These are phyloP conservation scores for Yamadazyma kanchanaburiensis DNA, from an alignment of 1,139 yeast species.

Conservation along the genomic window DNA sequence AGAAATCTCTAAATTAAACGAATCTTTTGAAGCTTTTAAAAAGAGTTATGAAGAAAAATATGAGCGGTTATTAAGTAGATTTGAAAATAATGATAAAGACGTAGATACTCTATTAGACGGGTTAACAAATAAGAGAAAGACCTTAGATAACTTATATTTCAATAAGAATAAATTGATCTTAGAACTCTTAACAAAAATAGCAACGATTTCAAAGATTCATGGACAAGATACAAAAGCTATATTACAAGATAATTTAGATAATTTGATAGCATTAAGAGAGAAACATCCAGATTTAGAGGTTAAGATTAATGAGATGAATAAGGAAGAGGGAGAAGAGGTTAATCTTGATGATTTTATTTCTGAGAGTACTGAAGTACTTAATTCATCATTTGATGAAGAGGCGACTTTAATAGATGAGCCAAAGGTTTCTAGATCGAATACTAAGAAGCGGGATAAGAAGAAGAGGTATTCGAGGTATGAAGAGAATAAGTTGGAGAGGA, in stretches of 20 bases:
- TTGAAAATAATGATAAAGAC: constrained; percentile 41
- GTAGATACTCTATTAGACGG: constrained; percentile 42
- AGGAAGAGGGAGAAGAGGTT: constrained; percentile 26
- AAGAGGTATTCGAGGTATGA: constrained; percentile 15
- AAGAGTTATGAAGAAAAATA: constrained; percentile 29
- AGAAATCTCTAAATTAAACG: constrained; percentile 25
- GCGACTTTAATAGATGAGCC: constrained; percentile 28
- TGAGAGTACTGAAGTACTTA: constrained; percentile 33
- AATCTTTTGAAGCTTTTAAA: constrained; percentile 35
- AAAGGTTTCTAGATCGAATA: constrained; percentile 22
- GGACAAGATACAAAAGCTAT: constrained; percentile 43
- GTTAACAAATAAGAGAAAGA: constrained; percentile 36
- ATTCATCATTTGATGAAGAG: constrained; percentile 36
- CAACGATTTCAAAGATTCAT: constrained; percentile 44
- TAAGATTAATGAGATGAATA: constrained; percentile 16
- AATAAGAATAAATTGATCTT: constrained; percentile 46
- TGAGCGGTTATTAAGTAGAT: constrained; percentile 23
- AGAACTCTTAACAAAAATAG: constrained; percentile 42
- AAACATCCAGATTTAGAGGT: constrained; percentile 38
- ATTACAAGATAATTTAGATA: constrained; percentile 30
- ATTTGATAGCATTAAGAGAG: constrained; percentile 25
- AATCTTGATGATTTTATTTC: constrained; percentile 33
- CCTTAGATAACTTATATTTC: constrained; percentile 44
- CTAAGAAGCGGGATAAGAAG: constrained; percentile 29
- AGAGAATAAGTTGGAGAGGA: constrained; percentile 12